These are phyloP conservation scores for Linum lewisii DNA, from an alignment of 345 rosid genomes.

Conservation along the genomic window DNA sequence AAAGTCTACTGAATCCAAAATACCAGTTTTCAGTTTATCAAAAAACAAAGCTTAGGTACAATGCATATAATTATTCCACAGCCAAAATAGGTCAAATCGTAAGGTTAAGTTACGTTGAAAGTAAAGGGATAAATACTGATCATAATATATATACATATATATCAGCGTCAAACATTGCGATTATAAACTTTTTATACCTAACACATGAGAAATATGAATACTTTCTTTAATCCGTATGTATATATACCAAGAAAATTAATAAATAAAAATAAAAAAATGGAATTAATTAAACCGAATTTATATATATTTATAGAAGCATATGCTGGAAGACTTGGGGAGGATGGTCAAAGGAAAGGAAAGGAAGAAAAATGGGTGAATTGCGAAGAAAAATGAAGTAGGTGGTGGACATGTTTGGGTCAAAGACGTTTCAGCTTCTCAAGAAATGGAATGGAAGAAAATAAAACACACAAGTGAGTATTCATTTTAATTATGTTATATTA, in stretches of 20 bases:
- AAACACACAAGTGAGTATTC: too few species aligned
- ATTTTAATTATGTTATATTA: neutral
- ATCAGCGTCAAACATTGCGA: neutral
- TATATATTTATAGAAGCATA: neutral
- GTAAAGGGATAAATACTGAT: neutral
- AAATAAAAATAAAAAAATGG: too few species aligned
- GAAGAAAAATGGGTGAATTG: neutral
- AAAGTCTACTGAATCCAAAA: too few species aligned
- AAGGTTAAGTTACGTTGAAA: neutral
- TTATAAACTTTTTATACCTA: neutral
- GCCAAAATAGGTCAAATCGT: too few species aligned
- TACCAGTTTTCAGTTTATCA: too few species aligned
- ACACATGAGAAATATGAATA: neutral
- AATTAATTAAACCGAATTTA: too few species aligned
- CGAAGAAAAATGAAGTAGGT: neutral
- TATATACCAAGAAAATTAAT: neutral
- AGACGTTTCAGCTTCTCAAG: neutral
- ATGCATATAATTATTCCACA: too few species aligned
- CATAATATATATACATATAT: too few species aligned
- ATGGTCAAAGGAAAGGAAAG: neutral
- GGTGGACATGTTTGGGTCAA: neutral
- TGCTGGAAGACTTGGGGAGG: neutral
- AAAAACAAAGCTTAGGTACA: too few species aligned
- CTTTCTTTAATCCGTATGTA: neutral
- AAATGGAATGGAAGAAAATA: too few species aligned